Evolutionary conservation across 1,284 basidiomycete genomes (phyloP).

Genomic region (Ganoderma resinaceum): DNA sequence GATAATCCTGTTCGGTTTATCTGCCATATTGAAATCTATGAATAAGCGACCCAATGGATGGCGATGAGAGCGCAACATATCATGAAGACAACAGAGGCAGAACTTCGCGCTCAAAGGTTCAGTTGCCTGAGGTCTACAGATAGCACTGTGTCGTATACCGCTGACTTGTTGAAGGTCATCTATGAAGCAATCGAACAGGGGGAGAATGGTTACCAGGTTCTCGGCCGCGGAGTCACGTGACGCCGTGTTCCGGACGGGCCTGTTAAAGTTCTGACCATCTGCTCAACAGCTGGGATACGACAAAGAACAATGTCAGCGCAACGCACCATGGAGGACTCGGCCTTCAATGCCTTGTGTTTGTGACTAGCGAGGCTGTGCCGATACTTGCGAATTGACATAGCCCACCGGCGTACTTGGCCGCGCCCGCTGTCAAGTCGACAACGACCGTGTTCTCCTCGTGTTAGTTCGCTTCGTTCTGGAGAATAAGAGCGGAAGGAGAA

Average conservation of each 20-base stretch:
- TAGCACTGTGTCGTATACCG: no score
- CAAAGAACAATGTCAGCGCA: background rate
- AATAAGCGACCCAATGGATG: background rate
- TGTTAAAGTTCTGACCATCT: no score
- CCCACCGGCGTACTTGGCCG: background rate
- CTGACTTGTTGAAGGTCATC: no score
- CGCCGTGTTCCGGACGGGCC: background rate
- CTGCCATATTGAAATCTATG: background rate
- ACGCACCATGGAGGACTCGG: background rate
- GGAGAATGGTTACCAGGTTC: no score
- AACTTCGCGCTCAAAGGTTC: no score
- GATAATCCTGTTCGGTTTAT: background rate
- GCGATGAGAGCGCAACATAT: no score
- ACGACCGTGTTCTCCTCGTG: background rate
- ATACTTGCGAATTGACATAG: background rate
- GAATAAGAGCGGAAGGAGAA: background rate
- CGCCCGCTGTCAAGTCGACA: constrained; percentile 1
- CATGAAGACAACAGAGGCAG: no score
- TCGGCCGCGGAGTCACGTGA: background rate
- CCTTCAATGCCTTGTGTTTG: background rate
- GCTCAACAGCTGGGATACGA: background rate
- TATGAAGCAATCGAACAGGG: no score
- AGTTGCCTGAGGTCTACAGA: no score
- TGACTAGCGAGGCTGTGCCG: background rate
- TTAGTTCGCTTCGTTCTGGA: background rate